phyloP scores from a whole-genome alignment of 768 basidiomycete species.

The Agaricus bisporus region DNA sequence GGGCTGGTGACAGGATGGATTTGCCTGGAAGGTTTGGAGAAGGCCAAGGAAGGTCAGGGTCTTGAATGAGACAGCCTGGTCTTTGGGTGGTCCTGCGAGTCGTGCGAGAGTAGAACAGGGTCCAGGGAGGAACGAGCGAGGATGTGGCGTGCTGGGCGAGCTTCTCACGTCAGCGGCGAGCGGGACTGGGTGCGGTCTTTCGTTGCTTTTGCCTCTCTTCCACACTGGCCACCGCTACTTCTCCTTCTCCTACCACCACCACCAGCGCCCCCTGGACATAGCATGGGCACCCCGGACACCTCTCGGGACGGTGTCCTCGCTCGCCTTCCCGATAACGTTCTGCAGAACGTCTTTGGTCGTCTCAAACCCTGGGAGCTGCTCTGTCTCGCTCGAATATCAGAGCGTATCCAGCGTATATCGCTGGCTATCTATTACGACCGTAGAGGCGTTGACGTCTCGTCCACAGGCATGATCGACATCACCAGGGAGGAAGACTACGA shows the following conservation, averaged over 20 bases:
- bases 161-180: slow-evolving; percentile 9
- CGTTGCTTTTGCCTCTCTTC: slow-evolving; percentile 1
- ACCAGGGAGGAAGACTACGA: slow-evolving; percentile 10
- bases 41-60: background rate
- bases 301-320: slow-evolving; percentile 7
- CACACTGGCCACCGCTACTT: slow-evolving; percentile 7
- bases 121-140: background rate
- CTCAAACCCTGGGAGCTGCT: slow-evolving; percentile 10
- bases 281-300: slow-evolving; percentile 5
- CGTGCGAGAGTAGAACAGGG: background rate
- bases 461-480: slow-evolving; percentile 8
- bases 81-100: background rate
- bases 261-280: background rate
- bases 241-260: background rate
- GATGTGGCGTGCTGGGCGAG: background rate
- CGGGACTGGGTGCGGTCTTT: slow-evolving; percentile 4
- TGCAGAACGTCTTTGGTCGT: slow-evolving; percentile 5
- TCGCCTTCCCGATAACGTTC: slow-evolving; percentile 2
- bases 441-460: slow-evolving; percentile 11
- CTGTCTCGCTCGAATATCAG: slow-evolving; percentile 9
- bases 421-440: slow-evolving; percentile 10
- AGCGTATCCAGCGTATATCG: slow-evolving; percentile 10
- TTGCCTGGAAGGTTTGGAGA: background rate
- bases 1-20: background rate
- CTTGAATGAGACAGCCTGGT: background rate